Evolutionary conservation across 768 basidiomycete species (phyloP), one percentile per base, ranked within the genome.

Genomic region (Lactifluus piperatus): DNA sequence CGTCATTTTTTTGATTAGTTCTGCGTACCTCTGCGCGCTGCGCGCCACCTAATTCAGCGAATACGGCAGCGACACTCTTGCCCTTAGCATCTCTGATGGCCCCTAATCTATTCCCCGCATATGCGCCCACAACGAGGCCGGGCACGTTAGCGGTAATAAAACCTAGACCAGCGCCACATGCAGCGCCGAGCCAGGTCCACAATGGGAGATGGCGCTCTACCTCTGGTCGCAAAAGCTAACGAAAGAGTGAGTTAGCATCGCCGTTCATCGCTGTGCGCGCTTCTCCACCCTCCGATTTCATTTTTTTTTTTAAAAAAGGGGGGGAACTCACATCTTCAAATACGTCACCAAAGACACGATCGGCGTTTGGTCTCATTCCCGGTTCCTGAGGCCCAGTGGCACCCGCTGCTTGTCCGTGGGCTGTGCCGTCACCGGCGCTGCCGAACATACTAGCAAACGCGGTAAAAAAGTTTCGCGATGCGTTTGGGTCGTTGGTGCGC

Each of bases 21-120:
- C 46, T 7, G 68, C 76, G 64, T 66, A 91, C 93, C 82, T 95
- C 89, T 49, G 93, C 91, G 70, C 91, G 94, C 77, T 94, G 87
- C 51, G 74, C 75, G 2, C 83, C 80, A 18, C 83, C 85, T 26
- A 97, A 77, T 22, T 88, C 81, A 47, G 76, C 73, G 70, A 97
- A 97, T 18, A 97, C 94, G 9, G 86, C 80, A 2, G 89, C 92
- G 24, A 97, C 93, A 62, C 87, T 88, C 78, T 91, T 92, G 10
- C 94, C 89, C 75, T 97, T 97, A 4, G 94, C 94, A 68, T 97
- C 94, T 57, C 94, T 78, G 48, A 97, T 77, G 3, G 93, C 91
- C 44, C 94, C 94, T 29, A 97, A 73, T n/a, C 91, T 77, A 68
- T 94, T 95, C 0, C 94, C 94, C 0, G 91, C 90, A 64, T 86